Percentiles rank a stretch among this genome's conserved stretches.
Evolutionary conservation across 176 grass and related monocot genomes (phyloP).

Genomic region (Luzula sylvatica): DNA sequence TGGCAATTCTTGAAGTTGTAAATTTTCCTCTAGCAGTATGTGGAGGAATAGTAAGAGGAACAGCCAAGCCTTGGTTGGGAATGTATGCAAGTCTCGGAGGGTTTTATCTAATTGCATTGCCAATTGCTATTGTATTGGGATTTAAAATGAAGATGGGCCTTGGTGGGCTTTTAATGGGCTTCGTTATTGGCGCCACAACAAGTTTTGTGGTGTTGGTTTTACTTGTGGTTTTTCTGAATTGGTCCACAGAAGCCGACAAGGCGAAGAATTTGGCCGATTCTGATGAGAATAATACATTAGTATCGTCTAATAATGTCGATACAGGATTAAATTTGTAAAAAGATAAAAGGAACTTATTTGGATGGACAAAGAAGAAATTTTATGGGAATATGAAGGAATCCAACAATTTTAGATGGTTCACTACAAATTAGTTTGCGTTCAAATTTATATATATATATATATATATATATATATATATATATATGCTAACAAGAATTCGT

Average conservation of each 20-base stretch:
- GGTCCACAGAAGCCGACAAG: slow-evolving; percentile 45
- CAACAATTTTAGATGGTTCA: not conserved
- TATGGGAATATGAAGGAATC: not conserved
- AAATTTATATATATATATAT: too few relatives aligned
- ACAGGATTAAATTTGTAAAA: not conserved
- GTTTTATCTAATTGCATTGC: slow-evolving; percentile 73
- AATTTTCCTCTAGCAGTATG: slow-evolving; percentile 79
- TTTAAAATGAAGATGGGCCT: slow-evolving; percentile 49
- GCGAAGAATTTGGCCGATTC: slow-evolving; percentile 27
- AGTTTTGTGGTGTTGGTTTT: slow-evolving; percentile 38
- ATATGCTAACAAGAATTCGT: too few relatives aligned
- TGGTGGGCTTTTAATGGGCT: slow-evolving; percentile 41
- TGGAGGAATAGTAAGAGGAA: slow-evolving; percentile 61
- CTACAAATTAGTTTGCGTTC: not conserved
- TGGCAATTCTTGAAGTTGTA: slow-evolving; percentile 71
- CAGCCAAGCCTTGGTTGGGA: slow-evolving; percentile 51
- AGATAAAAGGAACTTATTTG: not conserved
- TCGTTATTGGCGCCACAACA: slow-evolving; percentile 35
- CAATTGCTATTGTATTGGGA: slow-evolving; percentile 37
- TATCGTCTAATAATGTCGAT: not conserved
- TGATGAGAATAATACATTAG: not conserved
- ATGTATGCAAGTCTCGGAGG: slow-evolving; percentile 59
- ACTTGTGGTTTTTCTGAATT: slow-evolving; percentile 46
- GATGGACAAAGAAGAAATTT: not conserved
- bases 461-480: too few relatives aligned